phyloP scores from a whole-genome alignment of 805 yeast genomes.

The Schizosaccharomyces cryophilus region DNA sequence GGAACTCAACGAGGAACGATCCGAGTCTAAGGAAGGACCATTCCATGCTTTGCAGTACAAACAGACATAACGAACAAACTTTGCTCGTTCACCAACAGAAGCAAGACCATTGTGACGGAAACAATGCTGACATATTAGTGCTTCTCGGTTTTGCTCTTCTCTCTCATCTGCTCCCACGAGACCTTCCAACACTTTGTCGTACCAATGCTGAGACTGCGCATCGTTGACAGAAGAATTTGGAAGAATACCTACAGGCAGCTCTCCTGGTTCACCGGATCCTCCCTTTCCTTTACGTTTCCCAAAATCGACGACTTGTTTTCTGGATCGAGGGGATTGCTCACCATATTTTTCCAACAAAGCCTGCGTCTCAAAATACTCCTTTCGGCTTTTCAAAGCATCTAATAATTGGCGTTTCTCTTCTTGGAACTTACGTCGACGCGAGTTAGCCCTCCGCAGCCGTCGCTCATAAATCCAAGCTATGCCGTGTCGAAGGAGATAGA shows the following conservation, averaged over 20 bases:
- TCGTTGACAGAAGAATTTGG: not conserved
- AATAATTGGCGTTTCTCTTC: not conserved
- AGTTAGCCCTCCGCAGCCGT: not conserved
- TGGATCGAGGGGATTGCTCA: not conserved
- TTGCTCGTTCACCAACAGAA: not conserved
- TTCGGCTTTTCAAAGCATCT: not conserved
- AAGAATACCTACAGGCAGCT: not conserved
- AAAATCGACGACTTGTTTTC: too few species aligned
- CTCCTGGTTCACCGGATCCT: not conserved
- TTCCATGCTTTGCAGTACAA: not conserved
- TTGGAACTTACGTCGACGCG: not conserved
- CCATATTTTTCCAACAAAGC: not conserved
- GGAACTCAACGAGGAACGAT: not conserved
- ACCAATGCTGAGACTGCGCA: not conserved
- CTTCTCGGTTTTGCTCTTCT: not conserved
- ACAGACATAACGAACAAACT: not conserved
- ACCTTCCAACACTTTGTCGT: not conserved
- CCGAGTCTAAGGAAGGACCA: not conserved
- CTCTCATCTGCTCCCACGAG: not conserved
- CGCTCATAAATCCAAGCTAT: not conserved
- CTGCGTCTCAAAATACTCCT: not conserved
- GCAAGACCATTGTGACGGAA: conserved; percentile 2
- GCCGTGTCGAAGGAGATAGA: not conserved
- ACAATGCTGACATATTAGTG: conserved; percentile 1
- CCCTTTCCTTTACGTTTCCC: not conserved